These are phyloP conservation scores for Zalerion maritima DNA, from an alignment of 495 filamentous ascomycete species.

Conservation along the genomic window DNA sequence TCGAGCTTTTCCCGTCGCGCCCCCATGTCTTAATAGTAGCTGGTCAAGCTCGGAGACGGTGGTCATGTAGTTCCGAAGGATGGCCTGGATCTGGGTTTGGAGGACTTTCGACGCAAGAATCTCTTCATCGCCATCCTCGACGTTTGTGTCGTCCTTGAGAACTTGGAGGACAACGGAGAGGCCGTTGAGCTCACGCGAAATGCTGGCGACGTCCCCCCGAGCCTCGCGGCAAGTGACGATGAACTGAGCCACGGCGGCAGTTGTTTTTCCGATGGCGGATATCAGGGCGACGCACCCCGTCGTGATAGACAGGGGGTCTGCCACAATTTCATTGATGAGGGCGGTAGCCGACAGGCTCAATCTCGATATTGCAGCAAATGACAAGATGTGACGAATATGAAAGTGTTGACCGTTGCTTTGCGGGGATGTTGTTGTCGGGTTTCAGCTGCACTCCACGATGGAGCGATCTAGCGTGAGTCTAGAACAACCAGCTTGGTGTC, in stretches of 20 bases:
- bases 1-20: slow-evolving; percentile 4
- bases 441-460: no score
- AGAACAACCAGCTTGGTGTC: no score
- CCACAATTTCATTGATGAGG: no score
- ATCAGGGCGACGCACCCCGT: slow-evolving; percentile 7
- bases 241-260: slow-evolving; percentile 5
- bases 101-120: slow-evolving; percentile 5
- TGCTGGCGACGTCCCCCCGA: slow-evolving; percentile 5
- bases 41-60: slow-evolving; percentile 12
- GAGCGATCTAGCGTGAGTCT: no score
- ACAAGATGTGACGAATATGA: no score
- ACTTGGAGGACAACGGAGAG: slow-evolving; percentile 9
- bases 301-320: slow-evolving; percentile 9
- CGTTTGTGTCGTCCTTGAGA: slow-evolving; percentile 8
- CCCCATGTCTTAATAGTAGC: slow-evolving; percentile 8
- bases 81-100: slow-evolving; percentile 11
- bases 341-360: no score
- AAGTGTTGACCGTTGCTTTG: no score
- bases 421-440: no score
- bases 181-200: slow-evolving; percentile 7
- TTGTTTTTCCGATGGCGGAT: slow-evolving; percentile 3
- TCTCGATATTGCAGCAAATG: no score
- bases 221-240: slow-evolving; percentile 8
- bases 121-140: no score
- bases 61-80: slow-evolving; percentile 11